phyloP scores from a whole-genome alignment of 768 basidiomycete species.

The Naganishia friedmannii region DNA sequence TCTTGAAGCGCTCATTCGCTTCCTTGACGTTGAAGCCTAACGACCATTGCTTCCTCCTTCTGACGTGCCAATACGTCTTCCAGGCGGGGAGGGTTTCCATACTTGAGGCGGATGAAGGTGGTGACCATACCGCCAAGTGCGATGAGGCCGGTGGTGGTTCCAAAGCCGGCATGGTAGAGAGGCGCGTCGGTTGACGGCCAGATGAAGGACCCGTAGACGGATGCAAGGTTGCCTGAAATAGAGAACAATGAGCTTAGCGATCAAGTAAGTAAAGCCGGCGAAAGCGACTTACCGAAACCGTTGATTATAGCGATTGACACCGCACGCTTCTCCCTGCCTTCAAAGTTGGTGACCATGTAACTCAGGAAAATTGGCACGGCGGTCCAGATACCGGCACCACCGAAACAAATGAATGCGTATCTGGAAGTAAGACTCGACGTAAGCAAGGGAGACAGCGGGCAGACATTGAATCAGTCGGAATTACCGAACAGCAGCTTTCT shows the following conservation, averaged over 20 bases:
- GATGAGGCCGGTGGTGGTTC: conserved; percentile 42
- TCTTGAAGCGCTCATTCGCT: conserved; percentile 9
- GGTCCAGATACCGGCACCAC: conserved; percentile 50
- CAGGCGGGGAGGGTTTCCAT: conserved; percentile 13
- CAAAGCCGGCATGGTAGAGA: conserved; percentile 44
- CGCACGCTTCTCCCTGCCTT: conserved; percentile 47
- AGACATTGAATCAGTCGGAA: neutral
- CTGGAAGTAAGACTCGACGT: conserved; percentile 5
- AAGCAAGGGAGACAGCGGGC: neutral
- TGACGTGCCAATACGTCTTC: conserved; percentile 4
- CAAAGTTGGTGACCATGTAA: conserved; percentile 50
- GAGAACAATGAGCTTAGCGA: neutral
- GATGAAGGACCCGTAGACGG: conserved; percentile 49
- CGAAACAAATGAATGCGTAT: conserved; percentile 50
- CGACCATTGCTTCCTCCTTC: conserved; percentile 5
- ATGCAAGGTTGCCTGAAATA: conserved; percentile 36
- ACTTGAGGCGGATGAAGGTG: neutral
- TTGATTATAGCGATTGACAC: conserved; percentile 50
- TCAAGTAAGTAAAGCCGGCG: neutral
- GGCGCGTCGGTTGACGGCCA: conserved; percentile 47
- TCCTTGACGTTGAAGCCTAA: neutral
- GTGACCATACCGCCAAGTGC: conserved; percentile 34
- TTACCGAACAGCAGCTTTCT: conserved; percentile 38
- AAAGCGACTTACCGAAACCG: conserved; percentile 39
- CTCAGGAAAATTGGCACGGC: conserved; percentile 47